Conservation (phyloP, 768 basidiomycete species). For the Suillus decipiens region DNA sequence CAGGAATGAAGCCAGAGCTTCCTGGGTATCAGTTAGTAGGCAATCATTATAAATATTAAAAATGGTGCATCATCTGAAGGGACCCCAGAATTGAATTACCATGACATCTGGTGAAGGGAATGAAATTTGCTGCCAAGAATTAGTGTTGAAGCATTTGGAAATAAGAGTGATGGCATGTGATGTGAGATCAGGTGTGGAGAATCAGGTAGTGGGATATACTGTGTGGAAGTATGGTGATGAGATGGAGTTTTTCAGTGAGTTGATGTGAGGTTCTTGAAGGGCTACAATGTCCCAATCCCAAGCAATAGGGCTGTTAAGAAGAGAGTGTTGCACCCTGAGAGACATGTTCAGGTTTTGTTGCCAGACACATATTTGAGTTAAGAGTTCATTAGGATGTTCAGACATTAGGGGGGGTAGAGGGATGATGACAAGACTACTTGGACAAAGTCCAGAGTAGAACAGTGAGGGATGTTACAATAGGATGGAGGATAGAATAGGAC, state of each 20-base stretch:
- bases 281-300: no score
- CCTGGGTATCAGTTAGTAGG: fast-evolving
- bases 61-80: not conserved
- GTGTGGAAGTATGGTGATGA: not conserved
- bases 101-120: not conserved
- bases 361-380: no score
- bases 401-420: no score
- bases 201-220: not conserved
- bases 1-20: not conserved
- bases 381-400: no score
- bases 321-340: no score
- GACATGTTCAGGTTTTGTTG: no score
- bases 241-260: not conserved
- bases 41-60: not conserved
- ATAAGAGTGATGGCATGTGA: not conserved
- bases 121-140: not conserved
- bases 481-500: no score
- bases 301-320: no score
- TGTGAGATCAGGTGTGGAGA: not conserved
- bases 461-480: no score
- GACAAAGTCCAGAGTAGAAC: no score
- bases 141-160: not conserved
- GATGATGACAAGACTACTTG: no score
- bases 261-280: not conserved
- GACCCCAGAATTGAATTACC: not conserved